phyloP scores from a whole-genome alignment of 176 grass and related monocot species.

The Triticum monococcum region DNA sequence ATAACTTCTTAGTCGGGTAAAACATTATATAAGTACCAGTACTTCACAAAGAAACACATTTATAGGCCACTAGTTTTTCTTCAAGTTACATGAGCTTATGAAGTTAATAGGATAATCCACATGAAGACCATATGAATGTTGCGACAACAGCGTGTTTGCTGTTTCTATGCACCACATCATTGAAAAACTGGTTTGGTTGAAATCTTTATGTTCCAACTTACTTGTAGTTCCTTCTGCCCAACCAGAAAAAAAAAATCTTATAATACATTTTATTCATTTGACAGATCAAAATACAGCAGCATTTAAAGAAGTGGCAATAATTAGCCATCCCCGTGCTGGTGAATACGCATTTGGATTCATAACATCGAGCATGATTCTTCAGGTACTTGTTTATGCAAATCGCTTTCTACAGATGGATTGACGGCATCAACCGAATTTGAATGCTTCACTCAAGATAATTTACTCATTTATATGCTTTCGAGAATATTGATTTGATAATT shows the following conservation, averaged over 20 bases:
- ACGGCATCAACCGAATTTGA: neutral
- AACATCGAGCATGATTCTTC: slow-evolving; percentile 85
- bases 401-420: neutral
- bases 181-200: neutral
- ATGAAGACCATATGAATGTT: neutral
- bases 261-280: slow-evolving; percentile 3
- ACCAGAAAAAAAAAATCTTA: neutral
- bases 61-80: neutral
- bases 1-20: neutral
- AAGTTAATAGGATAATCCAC: neutral
- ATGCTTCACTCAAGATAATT: neutral
- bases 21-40: slow-evolving; percentile 2
- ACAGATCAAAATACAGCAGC: slow-evolving; percentile 97
- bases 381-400: slow-evolving; percentile 52
- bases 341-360: slow-evolving; percentile 99
- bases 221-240: slow-evolving; percentile 14
- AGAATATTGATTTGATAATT: slow-evolving; percentile 1
- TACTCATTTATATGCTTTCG: neutral
- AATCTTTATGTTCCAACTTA: slow-evolving; percentile 12
- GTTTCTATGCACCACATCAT: neutral
- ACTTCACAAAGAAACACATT: slow-evolving; percentile 11
- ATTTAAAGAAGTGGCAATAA: slow-evolving; percentile 98
- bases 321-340: slow-evolving; percentile 88
- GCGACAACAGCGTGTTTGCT: neutral
- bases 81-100: neutral